Evolutionary conservation across 306 rosid genomes (phyloP).

Genomic region (Myrica gale): DNA sequence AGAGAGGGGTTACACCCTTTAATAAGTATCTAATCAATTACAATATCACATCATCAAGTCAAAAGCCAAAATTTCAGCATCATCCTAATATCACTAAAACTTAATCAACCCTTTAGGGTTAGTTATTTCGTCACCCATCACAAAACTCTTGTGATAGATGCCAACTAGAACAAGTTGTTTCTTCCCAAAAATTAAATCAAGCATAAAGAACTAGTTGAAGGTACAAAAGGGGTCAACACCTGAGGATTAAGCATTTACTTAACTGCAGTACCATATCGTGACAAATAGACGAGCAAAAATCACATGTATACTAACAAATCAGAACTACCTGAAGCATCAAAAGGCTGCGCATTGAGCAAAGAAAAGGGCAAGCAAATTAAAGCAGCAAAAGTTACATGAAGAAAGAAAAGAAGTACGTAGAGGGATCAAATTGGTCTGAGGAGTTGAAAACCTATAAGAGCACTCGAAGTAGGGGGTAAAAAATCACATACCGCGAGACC

Average conservation of each 20-base stretch:
- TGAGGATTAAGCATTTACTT: neutral
- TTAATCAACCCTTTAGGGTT: too few relatives aligned
- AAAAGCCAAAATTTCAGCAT: neutral
- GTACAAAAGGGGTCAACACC: neutral
- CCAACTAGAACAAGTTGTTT: neutral
- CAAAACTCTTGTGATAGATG: too few relatives aligned
- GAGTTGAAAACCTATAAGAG: neutral
- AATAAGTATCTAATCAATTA: neutral
- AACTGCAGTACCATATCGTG: neutral
- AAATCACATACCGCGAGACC: too few relatives aligned
- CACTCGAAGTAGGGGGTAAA: neutral
- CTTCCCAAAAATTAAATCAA: neutral
- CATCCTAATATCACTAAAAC: neutral
- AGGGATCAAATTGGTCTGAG: neutral
- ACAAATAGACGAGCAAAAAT: neutral
- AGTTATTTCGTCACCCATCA: neutral
- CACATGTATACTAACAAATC: neutral
- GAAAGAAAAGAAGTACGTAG: neutral
- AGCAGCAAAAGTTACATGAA: neutral
- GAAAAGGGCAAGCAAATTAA: neutral
- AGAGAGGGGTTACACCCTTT: neutral
- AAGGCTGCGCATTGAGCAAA: neutral
- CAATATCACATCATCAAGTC: neutral
- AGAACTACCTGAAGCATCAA: neutral
- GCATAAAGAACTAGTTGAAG: neutral